phyloP scores from a whole-genome alignment of 140 eudicot genomes.

The Stevia rebaudiana region DNA sequence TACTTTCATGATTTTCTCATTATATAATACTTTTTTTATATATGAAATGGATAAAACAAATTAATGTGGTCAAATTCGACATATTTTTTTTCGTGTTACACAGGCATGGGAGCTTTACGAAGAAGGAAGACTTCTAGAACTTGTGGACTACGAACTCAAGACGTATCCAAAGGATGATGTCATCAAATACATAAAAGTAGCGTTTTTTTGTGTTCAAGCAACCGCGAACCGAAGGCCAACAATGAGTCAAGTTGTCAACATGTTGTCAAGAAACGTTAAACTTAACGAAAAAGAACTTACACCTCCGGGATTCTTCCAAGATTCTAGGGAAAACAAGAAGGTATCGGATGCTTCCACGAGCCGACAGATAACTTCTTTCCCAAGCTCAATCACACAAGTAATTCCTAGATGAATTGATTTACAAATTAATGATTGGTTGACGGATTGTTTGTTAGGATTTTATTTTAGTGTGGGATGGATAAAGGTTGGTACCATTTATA shows the following conservation, averaged over 20 bases:
- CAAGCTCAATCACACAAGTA: conserved; percentile 58
- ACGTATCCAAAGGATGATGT: conserved; percentile 58
- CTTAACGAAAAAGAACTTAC: conserved; percentile 74
- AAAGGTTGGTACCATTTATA: not conserved
- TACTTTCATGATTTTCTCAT: not conserved
- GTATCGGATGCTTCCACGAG: conserved; percentile 52
- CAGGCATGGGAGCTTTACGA: conserved; percentile 87
- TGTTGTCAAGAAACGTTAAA: conserved; percentile 61
- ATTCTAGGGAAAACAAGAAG: conserved; percentile 37
- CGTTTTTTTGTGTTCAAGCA: conserved; percentile 85
- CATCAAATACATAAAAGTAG: conserved; percentile 72
- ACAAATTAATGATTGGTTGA: not conserved
- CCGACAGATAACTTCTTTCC: conserved; percentile 58
- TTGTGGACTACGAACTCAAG: conserved; percentile 66
- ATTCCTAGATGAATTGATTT: conserved; percentile 56
- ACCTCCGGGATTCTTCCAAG: conserved; percentile 66
- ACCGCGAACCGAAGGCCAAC: conserved; percentile 70
- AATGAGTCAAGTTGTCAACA: conserved; percentile 85
- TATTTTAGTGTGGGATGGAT: not conserved
- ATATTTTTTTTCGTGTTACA: not conserved
- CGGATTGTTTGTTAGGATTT: conserved; percentile 1
- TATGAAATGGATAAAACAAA: not conserved
- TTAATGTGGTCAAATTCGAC: not conserved
- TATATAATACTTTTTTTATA: not conserved
- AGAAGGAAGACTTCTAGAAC: conserved; percentile 57